phyloP scores from a whole-genome alignment of 1,284 basidiomycete species.

The Ceratorhiza oryzae-sativae region DNA sequence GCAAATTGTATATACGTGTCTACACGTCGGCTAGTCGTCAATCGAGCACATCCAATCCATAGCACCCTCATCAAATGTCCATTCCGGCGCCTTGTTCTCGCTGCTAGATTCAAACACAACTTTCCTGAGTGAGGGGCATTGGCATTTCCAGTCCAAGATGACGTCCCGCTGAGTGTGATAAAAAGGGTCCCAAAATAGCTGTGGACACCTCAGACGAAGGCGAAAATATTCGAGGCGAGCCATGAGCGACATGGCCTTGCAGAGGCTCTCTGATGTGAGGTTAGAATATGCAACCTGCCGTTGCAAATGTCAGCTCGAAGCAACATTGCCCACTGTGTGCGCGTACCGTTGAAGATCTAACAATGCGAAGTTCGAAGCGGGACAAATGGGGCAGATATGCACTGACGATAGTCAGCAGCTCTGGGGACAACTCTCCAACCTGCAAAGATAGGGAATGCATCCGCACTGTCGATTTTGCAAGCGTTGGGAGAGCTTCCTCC shows the following conservation, averaged over 20 bases:
- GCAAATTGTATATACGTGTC: neutral
- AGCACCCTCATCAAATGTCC: slow-evolving; percentile 30
- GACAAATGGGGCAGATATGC: slow-evolving; percentile 10
- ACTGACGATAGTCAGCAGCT: neutral
- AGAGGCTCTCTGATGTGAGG: slow-evolving; percentile 23
- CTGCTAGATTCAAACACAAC: slow-evolving; percentile 30
- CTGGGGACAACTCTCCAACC: neutral
- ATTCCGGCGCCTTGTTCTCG: slow-evolving; percentile 21
- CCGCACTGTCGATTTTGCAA: slow-evolving; percentile 1
- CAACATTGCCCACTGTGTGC: too few species aligned
- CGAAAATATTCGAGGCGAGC: slow-evolving; percentile 3
- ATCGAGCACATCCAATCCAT: slow-evolving; percentile 31
- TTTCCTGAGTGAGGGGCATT: neutral
- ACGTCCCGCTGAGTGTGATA: slow-evolving; percentile 24
- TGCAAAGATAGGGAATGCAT: slow-evolving; percentile 8
- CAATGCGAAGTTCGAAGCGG: slow-evolving; percentile 27
- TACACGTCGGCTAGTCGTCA: slow-evolving; percentile 2
- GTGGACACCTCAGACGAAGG: slow-evolving; percentile 16
- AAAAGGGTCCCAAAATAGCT: neutral
- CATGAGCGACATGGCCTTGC: slow-evolving; percentile 22
- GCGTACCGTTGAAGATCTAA: slow-evolving; percentile 24
- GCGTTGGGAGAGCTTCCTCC: slow-evolving; percentile 9
- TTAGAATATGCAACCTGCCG: slow-evolving; percentile 28
- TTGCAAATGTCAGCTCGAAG: neutral
- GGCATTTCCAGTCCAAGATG: slow-evolving; percentile 13